phyloP scores from a whole-genome alignment of 108 stramenopile species.

The Skeletonema costatum region DNA sequence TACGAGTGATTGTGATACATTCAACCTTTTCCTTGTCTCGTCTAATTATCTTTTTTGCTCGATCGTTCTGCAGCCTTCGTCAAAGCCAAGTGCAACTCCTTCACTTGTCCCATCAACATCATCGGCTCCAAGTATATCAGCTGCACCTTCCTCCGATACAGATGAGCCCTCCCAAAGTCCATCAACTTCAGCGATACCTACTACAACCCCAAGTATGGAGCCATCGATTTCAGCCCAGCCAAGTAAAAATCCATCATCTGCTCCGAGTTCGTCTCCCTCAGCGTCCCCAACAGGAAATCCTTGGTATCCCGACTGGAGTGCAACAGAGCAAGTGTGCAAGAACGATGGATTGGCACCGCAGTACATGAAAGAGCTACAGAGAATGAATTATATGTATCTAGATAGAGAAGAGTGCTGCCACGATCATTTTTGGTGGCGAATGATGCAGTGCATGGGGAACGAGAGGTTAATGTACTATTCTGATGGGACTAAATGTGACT shows the following conservation, averaged over 20 bases:
- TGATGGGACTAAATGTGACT: not conserved
- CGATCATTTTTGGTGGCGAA: constrained; percentile 1
- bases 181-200: not conserved
- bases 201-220: not conserved
- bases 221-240: not conserved
- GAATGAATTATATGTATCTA: constrained; percentile 25
- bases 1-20: too few species aligned
- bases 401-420: not conserved
- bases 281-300: constrained; percentile 23
- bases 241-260: not conserved
- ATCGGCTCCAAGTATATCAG: not conserved
- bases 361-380: constrained; percentile 27
- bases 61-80: not conserved
- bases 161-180: too few species aligned
- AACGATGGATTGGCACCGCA: constrained; percentile 33
- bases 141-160: too few species aligned
- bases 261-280: constrained; percentile 15
- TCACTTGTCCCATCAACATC: not conserved
- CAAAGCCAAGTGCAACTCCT: not conserved
- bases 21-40: too few species aligned
- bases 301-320: constrained; percentile 33
- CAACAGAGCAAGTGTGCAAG: constrained; percentile 14
- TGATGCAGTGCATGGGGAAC: not conserved
- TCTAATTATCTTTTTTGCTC: too few species aligned
- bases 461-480: not conserved